Base-by-base conservation (phyloP, 371 early-diverging fungal species). In the Rhizopus delemar region DNA sequence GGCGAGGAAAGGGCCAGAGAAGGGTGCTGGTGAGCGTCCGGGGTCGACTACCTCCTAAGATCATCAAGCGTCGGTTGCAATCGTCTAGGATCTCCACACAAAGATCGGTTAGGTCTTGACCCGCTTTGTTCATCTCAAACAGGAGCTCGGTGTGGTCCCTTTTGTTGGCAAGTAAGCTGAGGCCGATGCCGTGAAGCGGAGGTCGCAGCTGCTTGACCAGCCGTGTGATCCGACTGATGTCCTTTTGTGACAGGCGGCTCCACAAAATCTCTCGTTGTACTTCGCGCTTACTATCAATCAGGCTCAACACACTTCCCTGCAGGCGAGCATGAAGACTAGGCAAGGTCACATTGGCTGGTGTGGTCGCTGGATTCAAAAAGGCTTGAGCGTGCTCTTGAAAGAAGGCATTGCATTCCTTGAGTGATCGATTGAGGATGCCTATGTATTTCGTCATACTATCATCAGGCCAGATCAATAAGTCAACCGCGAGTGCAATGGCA, bases 211-310 rank as follows among this genome's bases (percentile, higher is more conserved):
- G 53, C 15, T 78, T 78, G 15, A 75, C 64, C 4, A 69, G 12
- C 41, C 58, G 60, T 8, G 78, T 75, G 5, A 78, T 33, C 9
- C 48, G 43, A 32, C 66, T 63, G 13, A 75, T 57, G 34, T 78
- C 78, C 4, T 62, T 45, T 29, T 65, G 66, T 0, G 71, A 67
- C 0, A 78, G 54, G 15, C 53, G 48, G 29, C 70, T 69, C 32
- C 65, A 70, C 1, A 73, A 9, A 7, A 75, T 59, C 32, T 78
- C 78, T 9, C 75, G 69, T 31, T 75, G 74, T 1, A 78, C 66
- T n/a, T 74, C 68, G 11, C 74, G 71, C 53, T 78, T 78, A 56
- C 67, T 60, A 16, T 78, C 78, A 48, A 75, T 75, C 32, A 78
- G 41, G 8, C 60, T 46, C 9, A 78, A 50, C 0, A 70, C 38